Evolutionary conservation across 441 rosid genomes (phyloP), one percentile per base, ranked within the genome.

Genomic region (Gossypium trilobum): DNA sequence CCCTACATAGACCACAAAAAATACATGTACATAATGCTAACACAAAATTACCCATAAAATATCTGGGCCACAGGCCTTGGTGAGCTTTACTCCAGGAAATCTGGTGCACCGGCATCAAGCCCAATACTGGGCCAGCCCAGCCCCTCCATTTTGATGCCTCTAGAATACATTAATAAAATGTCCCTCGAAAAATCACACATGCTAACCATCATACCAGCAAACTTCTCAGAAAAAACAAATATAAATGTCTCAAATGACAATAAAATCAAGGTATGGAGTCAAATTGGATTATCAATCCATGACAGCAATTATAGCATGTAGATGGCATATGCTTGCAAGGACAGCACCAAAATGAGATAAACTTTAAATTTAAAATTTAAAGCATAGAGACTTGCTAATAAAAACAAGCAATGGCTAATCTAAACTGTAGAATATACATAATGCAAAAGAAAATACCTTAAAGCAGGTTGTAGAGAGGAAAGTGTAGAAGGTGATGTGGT

Each of bases 401-500:
- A 61, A 31, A 61, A 42, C 16, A 31, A 31, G 8, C 39, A 58
- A 58, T 25, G 63, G 16, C 39, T 59, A 59, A 58, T 58, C 16
- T 23, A 25, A 58, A 33, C 57, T n/a, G n/a, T 46, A 14, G 14
- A 14, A 66, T 33, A 17, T 39, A 31, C 42, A 36, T 20, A 56
- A 56, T 11, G 65, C 11, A 29, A 56, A 60, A 60, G 50, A 7
- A 52, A 73, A 54, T 75, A 91, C 96, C 89, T 85, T 70, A 64
- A 64, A 64, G 87, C 70, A 71, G 85, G 83, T 69, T 82, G 91
- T 77, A 80, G 75, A 66, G 89, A 70, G 74, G 89, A 82, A 36
- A 87, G 72, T 63, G 82, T 85, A 60, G 90, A 75, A 76, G 89
- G 79, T 16, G 78, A 56, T 8, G 20, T 16, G 57, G 79, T 60